Evolutionary conservation across 495 filamentous ascomycete genomes (phyloP).

Genomic region (Xylaria telfairii): DNA sequence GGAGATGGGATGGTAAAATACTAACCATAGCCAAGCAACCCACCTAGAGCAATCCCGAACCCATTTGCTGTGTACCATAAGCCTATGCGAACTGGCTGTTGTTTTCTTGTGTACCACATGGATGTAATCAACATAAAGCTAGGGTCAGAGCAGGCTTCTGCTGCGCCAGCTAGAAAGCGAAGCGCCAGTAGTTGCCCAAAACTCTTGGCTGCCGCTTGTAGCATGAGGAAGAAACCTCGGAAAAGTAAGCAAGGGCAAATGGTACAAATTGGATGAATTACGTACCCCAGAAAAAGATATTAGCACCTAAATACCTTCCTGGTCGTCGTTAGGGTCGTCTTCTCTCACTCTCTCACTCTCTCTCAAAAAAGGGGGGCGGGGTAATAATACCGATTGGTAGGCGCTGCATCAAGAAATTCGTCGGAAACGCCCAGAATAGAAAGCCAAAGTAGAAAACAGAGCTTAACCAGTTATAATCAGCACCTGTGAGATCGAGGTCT

Average conservation of each 20-base stretch:
- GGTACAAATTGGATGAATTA: not conserved
- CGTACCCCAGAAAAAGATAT: conserved; percentile 67
- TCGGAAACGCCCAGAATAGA: conserved; percentile 52
- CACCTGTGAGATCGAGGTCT: conserved; percentile 54
- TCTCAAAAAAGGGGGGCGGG: conserved; percentile 28
- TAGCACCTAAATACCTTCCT: conserved; percentile 61
- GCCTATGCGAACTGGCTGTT: conserved; percentile 65
- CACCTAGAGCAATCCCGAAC: conserved; percentile 63
- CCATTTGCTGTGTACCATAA: conserved; percentile 68
- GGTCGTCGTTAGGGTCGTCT: conserved; percentile 8
- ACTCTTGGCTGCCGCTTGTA: conserved; percentile 60
- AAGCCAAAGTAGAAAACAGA: conserved; percentile 70
- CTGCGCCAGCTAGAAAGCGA: conserved; percentile 62
- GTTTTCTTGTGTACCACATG: conserved; percentile 59
- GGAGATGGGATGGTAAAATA: conserved; percentile 5
- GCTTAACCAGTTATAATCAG: conserved; percentile 65
- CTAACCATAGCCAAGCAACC: conserved; percentile 62
- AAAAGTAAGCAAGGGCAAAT: not conserved
- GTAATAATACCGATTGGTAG: conserved; percentile 57
- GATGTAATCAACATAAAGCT: conserved; percentile 50
- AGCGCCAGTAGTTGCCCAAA: conserved; percentile 61
- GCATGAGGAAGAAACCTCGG: conserved; percentile 53
- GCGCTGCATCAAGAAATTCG: conserved; percentile 61
- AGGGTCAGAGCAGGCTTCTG: conserved; percentile 58
- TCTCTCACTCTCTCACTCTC: too few relatives aligned